Evolutionary conservation across 2,329 filamentous ascomycete species (phyloP).

Genomic region (Aspergillus fumigatiaffinis): DNA sequence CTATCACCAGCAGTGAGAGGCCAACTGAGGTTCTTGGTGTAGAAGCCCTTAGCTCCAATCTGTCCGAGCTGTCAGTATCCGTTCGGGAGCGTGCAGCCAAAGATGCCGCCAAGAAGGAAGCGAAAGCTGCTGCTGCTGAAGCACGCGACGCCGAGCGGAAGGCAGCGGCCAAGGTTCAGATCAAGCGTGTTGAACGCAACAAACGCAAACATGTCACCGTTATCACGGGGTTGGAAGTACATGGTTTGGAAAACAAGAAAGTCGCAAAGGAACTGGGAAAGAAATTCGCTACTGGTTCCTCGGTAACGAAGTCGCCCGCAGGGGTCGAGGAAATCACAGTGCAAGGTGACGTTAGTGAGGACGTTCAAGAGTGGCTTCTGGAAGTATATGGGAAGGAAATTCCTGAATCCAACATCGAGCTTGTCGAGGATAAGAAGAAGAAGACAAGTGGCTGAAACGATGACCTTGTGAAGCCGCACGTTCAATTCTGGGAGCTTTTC

Average conservation of each 20-base stretch:
- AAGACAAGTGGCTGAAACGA: constrained; percentile 50
- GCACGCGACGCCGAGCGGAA: constrained; percentile 78
- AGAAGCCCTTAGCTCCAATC: constrained; percentile 80
- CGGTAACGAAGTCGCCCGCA: constrained; percentile 81
- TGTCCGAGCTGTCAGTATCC: constrained; percentile 80
- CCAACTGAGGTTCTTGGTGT: not conserved
- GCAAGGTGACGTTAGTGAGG: constrained; percentile 92
- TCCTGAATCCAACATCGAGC: constrained; percentile 90
- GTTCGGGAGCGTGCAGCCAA: constrained; percentile 93
- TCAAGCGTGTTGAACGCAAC: constrained; percentile 97
- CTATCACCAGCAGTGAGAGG: not conserved
- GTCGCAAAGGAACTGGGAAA: constrained; percentile 95
- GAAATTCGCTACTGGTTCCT: constrained; percentile 93
- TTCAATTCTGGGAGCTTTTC: not conserved
- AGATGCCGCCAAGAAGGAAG: constrained; percentile 93
- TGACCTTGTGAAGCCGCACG: constrained; percentile 1
- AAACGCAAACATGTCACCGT: constrained; percentile 97
- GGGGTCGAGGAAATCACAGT: constrained; percentile 96
- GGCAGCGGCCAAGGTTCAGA: constrained; percentile 75
- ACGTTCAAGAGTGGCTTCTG: constrained; percentile 84
- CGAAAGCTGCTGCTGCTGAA: constrained; percentile 85
- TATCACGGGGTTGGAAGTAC: constrained; percentile 83
- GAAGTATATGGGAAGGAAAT: constrained; percentile 81
- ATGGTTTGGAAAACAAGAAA: constrained; percentile 92
- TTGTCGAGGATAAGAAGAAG: constrained; percentile 95